A percentile compares a stretch with the other conserved stretches of the same genome.
These are phyloP conservation scores for Platismatia glauca DNA, from an alignment of 495 filamentous ascomycete genomes.

Conservation along the genomic window DNA sequence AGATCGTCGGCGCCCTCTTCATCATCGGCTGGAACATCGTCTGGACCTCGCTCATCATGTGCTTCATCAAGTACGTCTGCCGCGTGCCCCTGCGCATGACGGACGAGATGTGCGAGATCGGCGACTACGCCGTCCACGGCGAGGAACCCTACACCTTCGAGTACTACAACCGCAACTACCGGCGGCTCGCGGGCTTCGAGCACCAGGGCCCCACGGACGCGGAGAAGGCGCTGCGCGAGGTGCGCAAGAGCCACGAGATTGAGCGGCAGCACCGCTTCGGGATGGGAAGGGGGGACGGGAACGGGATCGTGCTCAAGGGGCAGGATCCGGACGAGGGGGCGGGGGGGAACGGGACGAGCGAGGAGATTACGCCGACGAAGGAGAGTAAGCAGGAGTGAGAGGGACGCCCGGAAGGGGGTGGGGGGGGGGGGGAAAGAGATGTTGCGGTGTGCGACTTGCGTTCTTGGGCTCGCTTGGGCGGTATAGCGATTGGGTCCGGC, in stretches of 20 bases:
- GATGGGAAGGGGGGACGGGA: neutral
- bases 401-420: too few species aligned
- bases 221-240: constrained; percentile 7
- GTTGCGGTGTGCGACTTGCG: too few species aligned
- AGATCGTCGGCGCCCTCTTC: constrained; percentile 46
- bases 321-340: constrained; percentile 5
- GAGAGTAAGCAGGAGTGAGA: constrained; percentile 7
- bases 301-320: constrained; percentile 3
- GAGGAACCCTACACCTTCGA: constrained; percentile 40
- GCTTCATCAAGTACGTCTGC: constrained; percentile 48
- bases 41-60: constrained; percentile 44
- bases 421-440: neutral
- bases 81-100: constrained; percentile 43
- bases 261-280: neutral
- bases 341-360: neutral
- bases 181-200: constrained; percentile 10
- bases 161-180: constrained; percentile 14
- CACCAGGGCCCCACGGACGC: constrained; percentile 11
- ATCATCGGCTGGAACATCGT: constrained; percentile 48
- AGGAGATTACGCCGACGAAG: neutral
- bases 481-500: neutral
- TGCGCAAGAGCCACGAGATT: neutral
- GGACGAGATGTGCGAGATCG: constrained; percentile 38
- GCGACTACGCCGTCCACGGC: constrained; percentile 45
- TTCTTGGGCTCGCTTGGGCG: neutral